phyloP scores from a whole-genome alignment of 148 eudicot species.

The Silene uniflora region DNA sequence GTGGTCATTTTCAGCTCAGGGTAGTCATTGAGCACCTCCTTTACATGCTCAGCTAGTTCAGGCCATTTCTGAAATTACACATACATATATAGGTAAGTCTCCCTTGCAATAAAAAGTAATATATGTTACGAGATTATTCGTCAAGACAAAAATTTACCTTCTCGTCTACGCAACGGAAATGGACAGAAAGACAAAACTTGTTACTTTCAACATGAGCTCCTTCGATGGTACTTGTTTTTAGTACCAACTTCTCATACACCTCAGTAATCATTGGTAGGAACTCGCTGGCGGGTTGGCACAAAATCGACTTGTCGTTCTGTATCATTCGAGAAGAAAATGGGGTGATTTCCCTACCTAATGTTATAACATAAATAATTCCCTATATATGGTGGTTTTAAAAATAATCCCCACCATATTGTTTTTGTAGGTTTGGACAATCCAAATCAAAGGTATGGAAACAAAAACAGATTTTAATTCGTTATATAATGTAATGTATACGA shows the following conservation, averaged over 20 bases:
- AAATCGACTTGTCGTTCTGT: slow-evolving; percentile 47
- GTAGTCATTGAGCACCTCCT: slow-evolving; percentile 53
- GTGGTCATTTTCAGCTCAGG: slow-evolving; percentile 56
- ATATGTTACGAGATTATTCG: background rate
- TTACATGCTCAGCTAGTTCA: slow-evolving; percentile 61
- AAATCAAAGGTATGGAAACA: too few species aligned
- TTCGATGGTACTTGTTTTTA: slow-evolving; percentile 49
- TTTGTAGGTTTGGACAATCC: too few species aligned
- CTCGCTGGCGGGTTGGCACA: slow-evolving; percentile 75
- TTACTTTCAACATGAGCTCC: slow-evolving; percentile 86
- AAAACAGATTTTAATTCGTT: too few species aligned
- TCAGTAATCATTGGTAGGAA: slow-evolving; percentile 70
- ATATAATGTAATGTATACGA: too few species aligned
- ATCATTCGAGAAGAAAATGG: background rate
- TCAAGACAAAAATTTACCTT: slow-evolving; percentile 36
- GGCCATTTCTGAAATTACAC: slow-evolving; percentile 55
- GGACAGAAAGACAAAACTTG: slow-evolving; percentile 84
- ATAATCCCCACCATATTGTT: too few species aligned
- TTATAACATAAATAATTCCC: too few species aligned
- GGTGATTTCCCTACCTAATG: too few species aligned
- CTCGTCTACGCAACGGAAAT: slow-evolving; percentile 85
- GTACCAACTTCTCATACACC: slow-evolving; percentile 50
- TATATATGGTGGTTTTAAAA: too few species aligned
- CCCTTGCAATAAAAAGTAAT: background rate
- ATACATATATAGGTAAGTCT: background rate